Conservation (phyloP, 495 filamentous ascomycete species). For the Penicillium daleae region DNA sequence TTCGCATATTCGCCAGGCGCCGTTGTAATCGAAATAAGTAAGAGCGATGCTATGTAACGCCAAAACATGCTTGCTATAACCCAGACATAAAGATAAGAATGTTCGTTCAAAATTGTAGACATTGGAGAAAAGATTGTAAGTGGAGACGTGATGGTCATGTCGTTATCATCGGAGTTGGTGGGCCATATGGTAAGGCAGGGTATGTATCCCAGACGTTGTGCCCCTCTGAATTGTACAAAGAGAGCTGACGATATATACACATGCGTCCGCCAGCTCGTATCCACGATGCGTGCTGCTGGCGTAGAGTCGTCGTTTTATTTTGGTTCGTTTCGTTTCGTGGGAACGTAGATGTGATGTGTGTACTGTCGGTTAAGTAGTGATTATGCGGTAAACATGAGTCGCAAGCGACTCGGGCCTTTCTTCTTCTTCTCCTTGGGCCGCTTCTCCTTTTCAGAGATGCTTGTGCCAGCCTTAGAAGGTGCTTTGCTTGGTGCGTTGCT, state of each 20-base stretch:
- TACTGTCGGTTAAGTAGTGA: constrained; percentile 7
- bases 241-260: not conserved
- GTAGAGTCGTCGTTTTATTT: no score
- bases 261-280: not conserved
- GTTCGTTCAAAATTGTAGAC: not conserved
- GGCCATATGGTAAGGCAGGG: not conserved
- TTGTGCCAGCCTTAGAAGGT: constrained; percentile 29
- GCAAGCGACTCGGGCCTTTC: constrained; percentile 46
- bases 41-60: not conserved
- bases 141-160: constrained; percentile 2
- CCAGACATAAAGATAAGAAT: not conserved
- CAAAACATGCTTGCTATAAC: constrained; percentile 2
- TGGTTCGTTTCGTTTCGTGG: not conserved
- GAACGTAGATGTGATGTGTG: not conserved
- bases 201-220: not conserved
- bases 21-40: not conserved
- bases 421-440: constrained; percentile 46
- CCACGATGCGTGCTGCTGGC: not conserved
- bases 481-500: constrained; percentile 4
- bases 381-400: constrained; percentile 51
- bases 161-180: constrained; percentile 11
- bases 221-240: constrained; percentile 7
- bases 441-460: constrained; percentile 37
- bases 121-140: not conserved
- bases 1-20: not conserved